Conservation (phyloP, 208 protist species). For the Leishmania amazonensis region DNA sequence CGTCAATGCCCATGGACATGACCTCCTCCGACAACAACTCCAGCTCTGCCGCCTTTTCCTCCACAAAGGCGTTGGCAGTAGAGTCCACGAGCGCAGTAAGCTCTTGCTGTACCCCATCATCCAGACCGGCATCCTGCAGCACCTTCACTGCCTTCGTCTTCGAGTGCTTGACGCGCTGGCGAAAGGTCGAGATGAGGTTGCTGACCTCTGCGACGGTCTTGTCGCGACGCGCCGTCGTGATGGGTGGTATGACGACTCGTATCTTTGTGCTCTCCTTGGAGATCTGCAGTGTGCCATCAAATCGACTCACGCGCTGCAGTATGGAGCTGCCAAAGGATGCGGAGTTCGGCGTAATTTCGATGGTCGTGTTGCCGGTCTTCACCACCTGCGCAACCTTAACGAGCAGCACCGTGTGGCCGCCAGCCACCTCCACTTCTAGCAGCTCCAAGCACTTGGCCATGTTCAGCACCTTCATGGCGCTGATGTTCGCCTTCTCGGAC, state of each 20-base stretch:
- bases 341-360: slow-evolving; percentile 73
- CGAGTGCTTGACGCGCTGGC: slow-evolving; percentile 58
- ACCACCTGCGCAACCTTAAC: slow-evolving; percentile 79
- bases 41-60: slow-evolving; percentile 77
- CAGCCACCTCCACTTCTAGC: slow-evolving; percentile 71
- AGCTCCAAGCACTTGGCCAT: slow-evolving; percentile 88
- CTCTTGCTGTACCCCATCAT: slow-evolving; percentile 61
- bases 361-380: slow-evolving; percentile 56
- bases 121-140: slow-evolving; percentile 66
- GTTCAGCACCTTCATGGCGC: slow-evolving; percentile 87
- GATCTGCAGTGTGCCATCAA: slow-evolving; percentile 75
- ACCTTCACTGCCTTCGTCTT: slow-evolving; percentile 63
- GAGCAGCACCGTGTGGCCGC: slow-evolving; percentile 65
- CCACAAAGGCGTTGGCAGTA: slow-evolving; percentile 62
- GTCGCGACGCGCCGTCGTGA: slow-evolving; percentile 75
- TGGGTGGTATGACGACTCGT: slow-evolving; percentile 62
- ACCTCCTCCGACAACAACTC: slow-evolving; percentile 74
- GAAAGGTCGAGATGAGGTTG: slow-evolving; percentile 44
- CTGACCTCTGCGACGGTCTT: slow-evolving; percentile 65
- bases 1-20: slow-evolving; percentile 85
- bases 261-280: slow-evolving; percentile 73
- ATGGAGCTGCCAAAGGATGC: slow-evolving; percentile 53
- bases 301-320: slow-evolving; percentile 73
- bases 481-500: slow-evolving; percentile 77
- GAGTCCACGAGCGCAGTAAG: slow-evolving; percentile 58